These are phyloP conservation scores for Omphalotus guepiniiformis DNA, from an alignment of 768 basidiomycete species.

Conservation along the genomic window DNA sequence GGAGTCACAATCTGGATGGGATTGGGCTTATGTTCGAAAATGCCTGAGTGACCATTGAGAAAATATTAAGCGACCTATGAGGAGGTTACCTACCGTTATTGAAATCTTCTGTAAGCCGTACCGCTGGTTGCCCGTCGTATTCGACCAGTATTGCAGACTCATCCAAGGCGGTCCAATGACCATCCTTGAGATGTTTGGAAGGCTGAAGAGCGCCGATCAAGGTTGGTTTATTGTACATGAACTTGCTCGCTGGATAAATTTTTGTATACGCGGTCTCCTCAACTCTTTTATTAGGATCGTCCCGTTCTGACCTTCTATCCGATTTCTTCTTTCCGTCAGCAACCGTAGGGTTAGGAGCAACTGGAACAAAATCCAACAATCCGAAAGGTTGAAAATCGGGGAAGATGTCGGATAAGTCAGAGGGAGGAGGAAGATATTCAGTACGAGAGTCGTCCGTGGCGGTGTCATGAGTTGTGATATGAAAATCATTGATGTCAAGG, in stretches of 20 bases:
- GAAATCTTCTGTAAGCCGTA: conserved; percentile 36
- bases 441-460: conserved; percentile 23
- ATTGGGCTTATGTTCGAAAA: conserved; percentile 8
- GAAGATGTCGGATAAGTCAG: conserved; percentile 68
- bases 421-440: conserved; percentile 22
- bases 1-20: conserved; percentile 15
- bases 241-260: conserved; percentile 66
- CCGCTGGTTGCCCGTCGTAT: conserved; percentile 28
- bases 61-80: neutral
- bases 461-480: conserved; percentile 18
- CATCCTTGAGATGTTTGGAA: conserved; percentile 65
- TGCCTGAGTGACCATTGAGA: conserved; percentile 6
- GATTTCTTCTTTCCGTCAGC: conserved; percentile 47
- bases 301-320: conserved; percentile 57
- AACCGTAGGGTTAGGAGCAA: conserved; percentile 20
- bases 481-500: conserved; percentile 41
- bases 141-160: conserved; percentile 35
- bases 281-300: conserved; percentile 68
- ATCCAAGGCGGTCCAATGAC: conserved; percentile 61
- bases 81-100: conserved; percentile 40
- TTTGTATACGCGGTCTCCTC: conserved; percentile 81
- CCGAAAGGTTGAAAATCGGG: conserved; percentile 72
- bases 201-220: conserved; percentile 84
- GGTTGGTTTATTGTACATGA: conserved; percentile 81
- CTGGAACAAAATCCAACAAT: conserved; percentile 45